phyloP scores from a whole-genome alignment of 2,329 filamentous ascomycete genomes.

The Boeremia exigua region DNA sequence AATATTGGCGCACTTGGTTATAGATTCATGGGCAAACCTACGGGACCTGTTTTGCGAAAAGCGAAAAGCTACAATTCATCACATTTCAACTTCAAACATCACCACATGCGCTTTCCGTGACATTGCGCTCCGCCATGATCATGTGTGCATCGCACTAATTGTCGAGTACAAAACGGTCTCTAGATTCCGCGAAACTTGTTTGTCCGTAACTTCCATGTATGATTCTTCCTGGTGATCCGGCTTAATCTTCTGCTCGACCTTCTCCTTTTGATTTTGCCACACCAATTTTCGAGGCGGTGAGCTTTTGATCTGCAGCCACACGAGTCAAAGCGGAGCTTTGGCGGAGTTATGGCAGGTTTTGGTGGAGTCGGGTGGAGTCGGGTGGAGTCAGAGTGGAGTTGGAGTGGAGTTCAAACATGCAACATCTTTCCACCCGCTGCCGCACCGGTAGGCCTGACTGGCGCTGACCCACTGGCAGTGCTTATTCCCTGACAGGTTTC shows the following conservation, averaged over 20 bases:
- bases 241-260: conserved; percentile 1
- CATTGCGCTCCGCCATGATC: background rate
- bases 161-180: background rate
- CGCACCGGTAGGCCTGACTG: conserved; percentile 13
- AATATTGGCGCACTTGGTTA: conserved; percentile 12
- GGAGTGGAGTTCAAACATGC: conserved; percentile 13
- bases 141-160: background rate
- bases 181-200: background rate
- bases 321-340: conserved; percentile 8
- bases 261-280: conserved; percentile 14
- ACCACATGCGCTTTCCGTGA: background rate
- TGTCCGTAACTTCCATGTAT: background rate
- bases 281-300: conserved; percentile 17
- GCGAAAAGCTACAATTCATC: conserved; percentile 16
- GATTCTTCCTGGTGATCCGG: background rate
- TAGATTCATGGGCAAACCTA: conserved; percentile 16
- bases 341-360: conserved; percentile 4
- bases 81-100: conserved; percentile 1
- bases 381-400: conserved; percentile 12
- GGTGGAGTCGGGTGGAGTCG: conserved; percentile 13
- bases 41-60: conserved; percentile 15
- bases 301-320: conserved; percentile 8
- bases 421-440: conserved; percentile 18
- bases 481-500: conserved; percentile 5
- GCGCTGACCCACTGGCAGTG: conserved; percentile 4